Base-by-base conservation (phyloP, 164 flowering plant genomes). In the Aristolochia fimbriata region DNA sequence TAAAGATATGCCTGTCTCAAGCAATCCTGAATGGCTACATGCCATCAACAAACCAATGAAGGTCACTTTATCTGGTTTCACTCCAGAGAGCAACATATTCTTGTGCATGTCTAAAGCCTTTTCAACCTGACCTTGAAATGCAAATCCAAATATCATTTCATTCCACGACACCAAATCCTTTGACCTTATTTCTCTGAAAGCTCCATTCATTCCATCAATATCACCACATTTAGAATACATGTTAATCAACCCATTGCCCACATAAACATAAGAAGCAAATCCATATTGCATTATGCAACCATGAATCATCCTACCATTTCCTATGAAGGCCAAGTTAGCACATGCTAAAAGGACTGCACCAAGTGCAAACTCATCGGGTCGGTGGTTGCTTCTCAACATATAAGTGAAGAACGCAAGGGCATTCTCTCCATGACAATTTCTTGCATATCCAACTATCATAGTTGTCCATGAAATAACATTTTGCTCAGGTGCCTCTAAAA, bases 141-240 rank as follows among this genome's bases (percentile, higher is more conserved):
- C 91, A 59, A 74, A 75, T 14, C 77, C 85, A 61, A 84, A 74
- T 69, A 88, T 55, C 86, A 88, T 77, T 24, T 85, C 74, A 68
- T 86, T 86, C 84, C 84, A 88, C 22, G 93, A 81, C 23, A 86
- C 78, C 30, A 27, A 54, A 59, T 70, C 74, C 60, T 68, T 74
- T 12, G 48, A 11, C 20, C 48, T 1, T 61, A 86, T 73, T 25
- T 76, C 79, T 30, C 22, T 11, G 59, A 88, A 86, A 47, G 77
- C 82, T 48, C 27, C 37, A 15, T 24, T 53, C 22, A 86, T 76
- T 55, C 72, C 78, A 13, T 62, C 63, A 47, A 85, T 43, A 52
- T 84, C 84, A 21, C 96, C 90, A 60, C 86, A 81, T 69, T 84
- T 83, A 9, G 85, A 81, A 65, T 86, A 88, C 87, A 84, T 82